Conservation (phyloP, 176 grass and related monocot species). For the Tillandsia leiboldiana region DNA sequence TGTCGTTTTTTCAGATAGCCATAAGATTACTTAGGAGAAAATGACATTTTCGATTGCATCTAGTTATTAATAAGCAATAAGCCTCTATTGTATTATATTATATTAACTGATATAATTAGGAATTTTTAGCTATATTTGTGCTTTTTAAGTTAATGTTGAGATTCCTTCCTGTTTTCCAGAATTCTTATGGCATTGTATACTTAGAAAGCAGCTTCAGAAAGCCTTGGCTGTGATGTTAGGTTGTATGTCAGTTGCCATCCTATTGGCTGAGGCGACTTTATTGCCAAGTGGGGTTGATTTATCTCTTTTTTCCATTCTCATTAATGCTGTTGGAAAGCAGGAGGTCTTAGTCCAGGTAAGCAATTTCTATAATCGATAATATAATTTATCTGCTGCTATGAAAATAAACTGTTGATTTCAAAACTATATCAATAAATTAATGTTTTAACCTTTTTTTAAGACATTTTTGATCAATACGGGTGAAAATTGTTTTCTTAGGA, state of each 20-base stretch:
- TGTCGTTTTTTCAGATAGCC: too few species aligned
- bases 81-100: not conserved
- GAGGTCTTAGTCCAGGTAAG: conserved; percentile 97
- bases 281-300: conserved; percentile 92
- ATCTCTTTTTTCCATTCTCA: conserved; percentile 91
- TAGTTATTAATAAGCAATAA: not conserved
- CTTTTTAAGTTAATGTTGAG: not conserved
- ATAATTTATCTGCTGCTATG: not conserved
- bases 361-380: conserved; percentile 11
- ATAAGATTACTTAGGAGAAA: not conserved
- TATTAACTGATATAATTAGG: not conserved
- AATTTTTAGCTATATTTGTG: not conserved
- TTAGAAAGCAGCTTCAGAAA: conserved; percentile 94
- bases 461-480: too few species aligned
- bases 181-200: conserved; percentile 84
- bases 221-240: conserved; percentile 61
- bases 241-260: conserved; percentile 89
- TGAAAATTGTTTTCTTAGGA: too few species aligned
- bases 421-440: too few species aligned
- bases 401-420: not conserved
- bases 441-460: too few species aligned
- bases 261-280: conserved; percentile 94
- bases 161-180: conserved; percentile 41
- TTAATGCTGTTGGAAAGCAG: conserved; percentile 81
- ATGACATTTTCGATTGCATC: not conserved